Evolutionary conservation across 176 grass and related monocot species (phyloP).

Genomic region (Triticum turgidum): DNA sequence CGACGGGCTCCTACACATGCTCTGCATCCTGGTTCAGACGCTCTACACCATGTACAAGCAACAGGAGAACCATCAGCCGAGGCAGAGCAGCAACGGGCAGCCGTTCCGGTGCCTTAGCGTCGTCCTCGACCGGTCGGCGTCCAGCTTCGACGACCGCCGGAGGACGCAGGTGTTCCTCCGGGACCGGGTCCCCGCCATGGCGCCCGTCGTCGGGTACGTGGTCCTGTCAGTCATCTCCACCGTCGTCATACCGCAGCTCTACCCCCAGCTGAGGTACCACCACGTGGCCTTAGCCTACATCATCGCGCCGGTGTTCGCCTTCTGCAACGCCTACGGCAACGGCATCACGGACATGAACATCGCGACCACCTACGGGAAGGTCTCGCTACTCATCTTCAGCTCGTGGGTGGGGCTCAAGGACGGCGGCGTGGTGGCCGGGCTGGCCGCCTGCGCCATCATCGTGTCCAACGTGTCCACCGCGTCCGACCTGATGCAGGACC

Average conservation of each 20-base stretch:
- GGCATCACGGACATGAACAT: constrained; percentile 55
- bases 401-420: constrained; percentile 40
- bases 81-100: not conserved
- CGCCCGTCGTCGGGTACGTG: constrained; percentile 22
- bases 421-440: constrained; percentile 56
- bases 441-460: constrained; percentile 40
- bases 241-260: constrained; percentile 37
- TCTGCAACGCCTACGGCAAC: constrained; percentile 63
- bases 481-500: constrained; percentile 53
- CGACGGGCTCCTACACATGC: constrained; percentile 55
- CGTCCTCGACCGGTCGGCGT: not conserved
- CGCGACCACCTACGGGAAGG: constrained; percentile 42
- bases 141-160: constrained; percentile 51
- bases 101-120: constrained; percentile 21
- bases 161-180: constrained; percentile 46
- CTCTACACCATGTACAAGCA: constrained; percentile 22
- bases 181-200: constrained; percentile 38
- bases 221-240: constrained; percentile 32
- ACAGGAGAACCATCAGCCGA: not conserved
- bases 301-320: constrained; percentile 46
- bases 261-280: constrained; percentile 44
- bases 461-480: constrained; percentile 43
- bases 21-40: constrained; percentile 38
- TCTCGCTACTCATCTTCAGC: constrained; percentile 44
- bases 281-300: constrained; percentile 50